A percentile compares a stretch with the other conserved stretches of the same genome.
Evolutionary conservation across 2,329 filamentous ascomycete species (phyloP).

Genomic region (Venturia aucupariae): DNA sequence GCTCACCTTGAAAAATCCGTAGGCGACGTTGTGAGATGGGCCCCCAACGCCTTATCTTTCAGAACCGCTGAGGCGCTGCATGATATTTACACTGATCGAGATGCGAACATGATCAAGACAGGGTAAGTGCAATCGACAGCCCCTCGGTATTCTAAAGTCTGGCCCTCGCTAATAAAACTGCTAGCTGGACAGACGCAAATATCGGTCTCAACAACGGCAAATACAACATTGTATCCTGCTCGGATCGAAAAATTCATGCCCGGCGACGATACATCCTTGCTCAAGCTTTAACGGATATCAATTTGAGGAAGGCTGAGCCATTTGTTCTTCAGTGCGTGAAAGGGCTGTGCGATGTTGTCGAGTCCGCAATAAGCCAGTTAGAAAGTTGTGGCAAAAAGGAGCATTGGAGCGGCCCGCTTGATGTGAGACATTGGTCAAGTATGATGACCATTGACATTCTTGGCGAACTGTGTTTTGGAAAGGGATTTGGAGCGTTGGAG

Average conservation of each 20-base stretch:
- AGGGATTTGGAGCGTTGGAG: not conserved
- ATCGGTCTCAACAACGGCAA: not conserved
- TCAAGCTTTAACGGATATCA: not conserved
- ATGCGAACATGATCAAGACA: not conserved
- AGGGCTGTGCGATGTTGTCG: not conserved
- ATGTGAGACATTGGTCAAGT: not conserved
- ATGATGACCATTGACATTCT: not conserved
- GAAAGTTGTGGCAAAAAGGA: not conserved
- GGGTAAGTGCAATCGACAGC: not conserved
- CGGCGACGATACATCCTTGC: not conserved
- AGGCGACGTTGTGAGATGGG: constrained; percentile 35
- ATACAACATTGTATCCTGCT: not conserved
- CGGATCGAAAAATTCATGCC: not conserved
- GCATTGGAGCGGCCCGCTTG: not conserved
- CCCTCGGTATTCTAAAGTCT: too few relatives aligned
- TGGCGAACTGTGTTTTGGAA: not conserved
- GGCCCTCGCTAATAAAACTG: too few relatives aligned
- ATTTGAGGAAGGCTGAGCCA: not conserved
- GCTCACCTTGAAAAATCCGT: not conserved
- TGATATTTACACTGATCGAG: not conserved
- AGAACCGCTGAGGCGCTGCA: constrained; percentile 14
- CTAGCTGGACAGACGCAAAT: not conserved
- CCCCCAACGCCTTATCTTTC: constrained; percentile 40
- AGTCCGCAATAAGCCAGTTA: not conserved
- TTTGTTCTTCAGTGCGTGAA: not conserved